Conservation (phyloP, 805 yeast species). For the Barnettozyma californica region DNA sequence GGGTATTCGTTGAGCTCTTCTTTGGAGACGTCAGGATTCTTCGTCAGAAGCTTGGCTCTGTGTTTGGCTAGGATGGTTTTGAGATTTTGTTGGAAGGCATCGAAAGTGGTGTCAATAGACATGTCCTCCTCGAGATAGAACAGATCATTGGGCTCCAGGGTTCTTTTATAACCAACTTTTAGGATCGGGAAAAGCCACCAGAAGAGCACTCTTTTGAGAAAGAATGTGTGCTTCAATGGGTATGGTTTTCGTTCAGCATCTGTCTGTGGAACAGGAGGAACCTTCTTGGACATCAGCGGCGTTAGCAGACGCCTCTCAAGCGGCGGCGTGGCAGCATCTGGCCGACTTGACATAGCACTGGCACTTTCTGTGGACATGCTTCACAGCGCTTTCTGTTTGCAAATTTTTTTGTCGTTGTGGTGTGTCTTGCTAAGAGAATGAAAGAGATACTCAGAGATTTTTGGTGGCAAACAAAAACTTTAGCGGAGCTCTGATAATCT, state of each 20-base stretch:
- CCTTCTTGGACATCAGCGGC: constrained; percentile 30
- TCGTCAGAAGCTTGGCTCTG: constrained; percentile 26
- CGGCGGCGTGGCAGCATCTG: neutral
- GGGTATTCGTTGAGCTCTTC: constrained; percentile 41
- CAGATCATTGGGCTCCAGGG: constrained; percentile 60
- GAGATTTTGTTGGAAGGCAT: constrained; percentile 32
- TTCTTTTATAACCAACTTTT: constrained; percentile 65
- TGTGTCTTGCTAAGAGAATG: neutral
- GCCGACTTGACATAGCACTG: neutral
- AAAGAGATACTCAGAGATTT: neutral
- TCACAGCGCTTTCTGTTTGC: neutral
- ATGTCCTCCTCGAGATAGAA: constrained; percentile 39
- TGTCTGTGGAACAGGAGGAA: constrained; percentile 49
- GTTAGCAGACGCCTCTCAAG: constrained; percentile 34
- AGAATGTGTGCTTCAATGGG: constrained; percentile 37
- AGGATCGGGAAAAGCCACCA: constrained; percentile 67
- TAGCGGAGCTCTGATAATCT: too few species aligned
- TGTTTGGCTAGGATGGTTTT: constrained; percentile 28
- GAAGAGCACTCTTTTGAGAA: constrained; percentile 43
- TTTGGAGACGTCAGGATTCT: constrained; percentile 32
- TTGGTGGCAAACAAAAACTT: neutral
- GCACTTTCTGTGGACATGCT: neutral
- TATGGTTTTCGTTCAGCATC: constrained; percentile 40
- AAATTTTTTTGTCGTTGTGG: neutral
- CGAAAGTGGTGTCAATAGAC: constrained; percentile 37